phyloP scores from a whole-genome alignment of 192 early-diverging fungal species.

The Dissophora globulifera region DNA sequence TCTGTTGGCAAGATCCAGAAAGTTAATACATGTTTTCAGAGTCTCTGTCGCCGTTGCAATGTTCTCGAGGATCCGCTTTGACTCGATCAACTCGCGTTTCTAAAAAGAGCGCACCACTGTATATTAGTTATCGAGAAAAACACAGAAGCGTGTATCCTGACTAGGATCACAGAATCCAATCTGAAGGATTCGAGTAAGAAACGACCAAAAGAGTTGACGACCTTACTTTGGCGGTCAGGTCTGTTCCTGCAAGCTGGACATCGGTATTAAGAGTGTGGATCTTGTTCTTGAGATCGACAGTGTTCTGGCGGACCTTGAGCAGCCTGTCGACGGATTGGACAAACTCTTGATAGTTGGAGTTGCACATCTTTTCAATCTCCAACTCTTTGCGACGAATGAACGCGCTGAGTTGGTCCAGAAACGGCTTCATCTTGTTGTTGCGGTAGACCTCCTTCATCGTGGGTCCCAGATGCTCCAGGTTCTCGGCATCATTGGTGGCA shows the following conservation, averaged over 20 bases:
- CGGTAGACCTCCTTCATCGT: conserved; percentile 92
- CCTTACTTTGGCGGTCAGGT: conserved; percentile 85
- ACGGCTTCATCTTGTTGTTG: conserved; percentile 84
- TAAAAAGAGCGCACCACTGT: conserved; percentile 28
- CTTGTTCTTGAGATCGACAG: conserved; percentile 84
- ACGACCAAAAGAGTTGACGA: too few relatives aligned
- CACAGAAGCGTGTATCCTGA: too few relatives aligned
- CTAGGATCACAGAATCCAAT: too few relatives aligned
- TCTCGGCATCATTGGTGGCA: conserved; percentile 67
- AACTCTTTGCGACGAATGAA: conserved; percentile 91
- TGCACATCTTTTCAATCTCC: conserved; percentile 98
- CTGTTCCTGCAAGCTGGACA: conserved; percentile 83
- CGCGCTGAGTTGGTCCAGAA: conserved; percentile 83
- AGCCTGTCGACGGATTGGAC: conserved; percentile 95
- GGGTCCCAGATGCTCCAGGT: conserved; percentile 84
- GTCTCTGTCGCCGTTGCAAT: conserved; percentile 86
- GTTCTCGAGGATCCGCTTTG: conserved; percentile 84
- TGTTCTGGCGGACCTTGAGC: conserved; percentile 91
- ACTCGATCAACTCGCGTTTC: conserved; percentile 85
- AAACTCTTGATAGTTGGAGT: conserved; percentile 95
- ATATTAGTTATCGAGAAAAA: neutral
- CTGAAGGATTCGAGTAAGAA: too few relatives aligned
- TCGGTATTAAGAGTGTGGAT: conserved; percentile 88
- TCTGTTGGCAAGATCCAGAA: conserved; percentile 88
- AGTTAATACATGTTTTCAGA: conserved; percentile 82